Evolutionary conservation across 2,329 filamentous ascomycete species (phyloP), one percentile per base, ranked within the genome.

Genomic region (Celoporthe dispersa): DNA sequence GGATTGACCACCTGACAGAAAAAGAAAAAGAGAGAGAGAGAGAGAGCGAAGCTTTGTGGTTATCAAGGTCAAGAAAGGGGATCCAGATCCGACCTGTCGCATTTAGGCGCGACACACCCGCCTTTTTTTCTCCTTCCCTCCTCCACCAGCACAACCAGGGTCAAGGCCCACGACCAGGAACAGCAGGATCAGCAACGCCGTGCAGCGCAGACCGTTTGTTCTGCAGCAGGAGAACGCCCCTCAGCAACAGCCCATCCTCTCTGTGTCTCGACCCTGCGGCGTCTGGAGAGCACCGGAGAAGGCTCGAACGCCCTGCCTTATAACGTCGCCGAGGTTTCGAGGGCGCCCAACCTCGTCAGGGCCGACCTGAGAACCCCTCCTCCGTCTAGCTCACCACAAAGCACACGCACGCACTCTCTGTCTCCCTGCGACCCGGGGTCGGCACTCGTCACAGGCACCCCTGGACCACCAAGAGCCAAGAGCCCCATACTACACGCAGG

Each of bases 111-210:
- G 68, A 71, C 39, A 66, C 8, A 48, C 44, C 44, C 44, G n/a
- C 44, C 44, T 48, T 48, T n/a, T 48, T n/a, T 48, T 48, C 44
- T 48, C 19, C 44, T 48, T n/a, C 4, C 8, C 77, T 75, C 28
- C 81, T 75, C 5, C 80, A 73, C 65, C 83, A 81, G 6, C 78
- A 74, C 44, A 11, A 80, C 77, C 0, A 82, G 78, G 67, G 81
- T 48, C 44, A 48, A 7, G 77, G 68, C 77, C 71, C 11, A 73
- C 66, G 35, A 73, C 53, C 14, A 81, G 71, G 72, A 76, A 25
- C 53, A 57, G 53, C 39, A 44, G 61, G 61, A 64, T 44, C 61
- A 64, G 25, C 39, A 57, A 14, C 28, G 53, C 53, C 53, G 25
- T 6, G 53, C 53, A 19, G 28, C 25, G 28, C 53, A 31, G 44